Conservation (phyloP, 768 basidiomycete genomes). For the Lactifluus echinatus region DNA sequence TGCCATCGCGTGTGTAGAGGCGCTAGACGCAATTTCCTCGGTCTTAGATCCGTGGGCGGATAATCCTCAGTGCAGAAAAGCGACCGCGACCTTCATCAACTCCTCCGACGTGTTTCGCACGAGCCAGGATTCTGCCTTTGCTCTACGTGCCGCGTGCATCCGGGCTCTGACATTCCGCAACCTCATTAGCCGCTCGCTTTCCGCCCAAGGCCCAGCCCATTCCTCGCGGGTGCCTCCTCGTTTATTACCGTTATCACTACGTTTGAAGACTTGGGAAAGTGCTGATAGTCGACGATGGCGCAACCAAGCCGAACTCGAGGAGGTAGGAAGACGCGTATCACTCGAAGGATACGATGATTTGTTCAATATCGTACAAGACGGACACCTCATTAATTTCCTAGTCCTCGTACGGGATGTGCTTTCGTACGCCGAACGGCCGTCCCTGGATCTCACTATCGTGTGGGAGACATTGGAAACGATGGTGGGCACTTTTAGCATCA, state of each 20-base stretch:
- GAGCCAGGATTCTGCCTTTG: background rate
- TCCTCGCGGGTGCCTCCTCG: background rate
- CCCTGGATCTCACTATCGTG: background rate
- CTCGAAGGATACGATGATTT: background rate
- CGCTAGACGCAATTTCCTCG: background rate
- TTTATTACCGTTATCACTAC: background rate
- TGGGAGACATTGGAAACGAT: constrained; percentile 3
- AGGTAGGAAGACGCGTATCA: background rate
- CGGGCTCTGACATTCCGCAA: constrained; percentile 3
- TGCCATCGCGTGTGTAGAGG: background rate
- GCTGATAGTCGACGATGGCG: background rate
- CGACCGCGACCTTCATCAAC: background rate
- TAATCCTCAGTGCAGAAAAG: background rate
- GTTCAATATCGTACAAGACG: background rate
- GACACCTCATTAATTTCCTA: background rate
- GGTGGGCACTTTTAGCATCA: background rate
- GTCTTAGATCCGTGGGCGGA: background rate
- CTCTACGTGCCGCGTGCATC: constrained; percentile 1
- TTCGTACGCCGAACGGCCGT: background rate
- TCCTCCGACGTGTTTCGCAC: background rate
- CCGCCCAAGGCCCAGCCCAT: background rate
- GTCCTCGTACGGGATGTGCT: constrained; percentile 3
- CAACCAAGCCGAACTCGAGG: background rate
- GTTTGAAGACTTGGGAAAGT: background rate
- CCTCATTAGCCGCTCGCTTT: background rate